Conservation (phyloP, 2,329 filamentous ascomycete species). For the Pseudodiploospora longispora region DNA sequence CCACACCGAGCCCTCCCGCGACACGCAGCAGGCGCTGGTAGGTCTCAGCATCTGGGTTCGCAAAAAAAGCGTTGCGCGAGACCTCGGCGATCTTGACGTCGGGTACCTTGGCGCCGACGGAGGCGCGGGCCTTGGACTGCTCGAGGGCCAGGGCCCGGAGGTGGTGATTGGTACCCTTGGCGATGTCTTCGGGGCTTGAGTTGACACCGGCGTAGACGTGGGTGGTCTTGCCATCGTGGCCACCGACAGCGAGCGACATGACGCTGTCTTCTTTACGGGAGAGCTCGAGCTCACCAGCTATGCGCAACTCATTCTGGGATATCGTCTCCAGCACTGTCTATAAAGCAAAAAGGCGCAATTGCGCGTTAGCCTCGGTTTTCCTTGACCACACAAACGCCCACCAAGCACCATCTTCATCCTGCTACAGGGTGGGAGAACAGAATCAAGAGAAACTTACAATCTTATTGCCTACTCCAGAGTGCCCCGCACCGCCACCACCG, state of each 20-base stretch:
- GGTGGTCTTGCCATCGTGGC: slow-evolving; percentile 46
- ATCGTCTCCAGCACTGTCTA: slow-evolving; percentile 68
- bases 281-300: slow-evolving; percentile 66
- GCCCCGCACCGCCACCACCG: slow-evolving; percentile 77
- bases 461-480: slow-evolving; percentile 78
- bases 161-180: slow-evolving; percentile 74
- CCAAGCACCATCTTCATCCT: background rate
- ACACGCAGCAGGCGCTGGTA: slow-evolving; percentile 55
- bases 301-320: slow-evolving; percentile 52
- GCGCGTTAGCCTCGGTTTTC: background rate
- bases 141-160: slow-evolving; percentile 66
- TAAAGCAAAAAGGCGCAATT: slow-evolving; percentile 8
- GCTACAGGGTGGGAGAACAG: background rate
- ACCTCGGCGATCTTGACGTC: slow-evolving; percentile 40
- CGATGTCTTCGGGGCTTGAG: slow-evolving; percentile 62
- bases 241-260: slow-evolving; percentile 68
- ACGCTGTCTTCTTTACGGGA: slow-evolving; percentile 83
- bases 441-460: slow-evolving; percentile 49
- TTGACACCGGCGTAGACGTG: slow-evolving; percentile 71
- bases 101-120: slow-evolving; percentile 19
- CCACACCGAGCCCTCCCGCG: slow-evolving; percentile 62
- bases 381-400: background rate
- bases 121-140: slow-evolving; percentile 24
- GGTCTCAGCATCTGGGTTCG: slow-evolving; percentile 37
- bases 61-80: slow-evolving; percentile 45